These are phyloP conservation scores for Delitschia confertaspora DNA, from an alignment of 495 filamentous ascomycete species.

Conservation along the genomic window DNA sequence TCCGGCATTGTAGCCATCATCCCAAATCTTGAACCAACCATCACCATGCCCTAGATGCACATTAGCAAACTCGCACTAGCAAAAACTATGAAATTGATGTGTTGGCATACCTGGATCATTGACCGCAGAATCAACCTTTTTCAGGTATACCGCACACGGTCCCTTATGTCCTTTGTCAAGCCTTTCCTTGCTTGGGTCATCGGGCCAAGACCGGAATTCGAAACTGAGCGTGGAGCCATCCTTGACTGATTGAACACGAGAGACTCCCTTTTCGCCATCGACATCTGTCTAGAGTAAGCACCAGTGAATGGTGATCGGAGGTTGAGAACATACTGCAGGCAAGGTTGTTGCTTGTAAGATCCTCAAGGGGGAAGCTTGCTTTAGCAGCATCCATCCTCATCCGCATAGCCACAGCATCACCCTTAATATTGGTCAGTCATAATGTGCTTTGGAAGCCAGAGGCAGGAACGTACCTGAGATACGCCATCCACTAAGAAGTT, in stretches of 20 bases:
- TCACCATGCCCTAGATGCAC: slow-evolving; percentile 40
- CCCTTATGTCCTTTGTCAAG: slow-evolving; percentile 59
- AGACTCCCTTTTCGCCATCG: slow-evolving; percentile 47
- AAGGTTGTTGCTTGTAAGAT: slow-evolving; percentile 51
- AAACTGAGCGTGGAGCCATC: slow-evolving; percentile 51
- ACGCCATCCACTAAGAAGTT: slow-evolving; percentile 56
- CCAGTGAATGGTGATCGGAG: not conserved
- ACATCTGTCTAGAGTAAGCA: slow-evolving; percentile 37
- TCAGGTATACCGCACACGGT: slow-evolving; percentile 66
- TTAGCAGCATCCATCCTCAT: slow-evolving; percentile 45
- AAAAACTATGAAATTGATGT: not conserved
- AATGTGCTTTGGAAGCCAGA: not conserved
- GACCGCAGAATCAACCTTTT: slow-evolving; percentile 38
- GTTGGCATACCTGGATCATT: slow-evolving; percentile 19
- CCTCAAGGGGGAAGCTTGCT: slow-evolving; percentile 46
- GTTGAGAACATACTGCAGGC: slow-evolving; percentile 53
- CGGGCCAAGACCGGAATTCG: slow-evolving; percentile 52
- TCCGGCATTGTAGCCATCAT: slow-evolving; percentile 51
- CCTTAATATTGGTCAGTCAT: slow-evolving; percentile 39
- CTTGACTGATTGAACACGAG: slow-evolving; percentile 48
- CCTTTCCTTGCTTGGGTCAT: slow-evolving; percentile 44
- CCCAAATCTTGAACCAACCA: slow-evolving; percentile 77
- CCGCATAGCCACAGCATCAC: slow-evolving; percentile 61
- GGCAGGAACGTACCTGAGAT: slow-evolving; percentile 13
- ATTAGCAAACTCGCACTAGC: slow-evolving; percentile 27